phyloP scores from a whole-genome alignment of 2,329 filamentous ascomycete genomes.

The Albifimbria verrucaria region DNA sequence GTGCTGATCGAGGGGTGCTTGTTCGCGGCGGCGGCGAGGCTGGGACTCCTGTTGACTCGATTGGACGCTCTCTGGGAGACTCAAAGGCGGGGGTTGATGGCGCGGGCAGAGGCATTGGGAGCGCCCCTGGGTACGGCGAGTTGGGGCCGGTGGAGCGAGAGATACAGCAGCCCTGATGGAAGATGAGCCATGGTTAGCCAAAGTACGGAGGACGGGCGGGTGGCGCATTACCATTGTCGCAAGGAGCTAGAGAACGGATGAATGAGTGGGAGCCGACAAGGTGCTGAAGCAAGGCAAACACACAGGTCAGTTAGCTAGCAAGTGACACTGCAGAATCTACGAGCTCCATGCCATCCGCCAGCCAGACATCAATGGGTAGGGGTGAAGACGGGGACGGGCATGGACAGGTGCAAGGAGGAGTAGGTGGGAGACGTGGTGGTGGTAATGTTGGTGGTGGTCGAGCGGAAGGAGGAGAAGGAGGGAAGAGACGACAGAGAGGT shows the following conservation, averaged over 20 bases:
- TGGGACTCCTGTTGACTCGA: slow-evolving; percentile 15
- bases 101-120: slow-evolving; percentile 48
- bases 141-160: slow-evolving; percentile 50
- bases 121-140: slow-evolving; percentile 51
- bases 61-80: slow-evolving; percentile 25
- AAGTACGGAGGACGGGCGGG: background rate
- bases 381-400: too few species aligned
- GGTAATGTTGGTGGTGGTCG: too few species aligned
- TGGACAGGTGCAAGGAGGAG: too few species aligned
- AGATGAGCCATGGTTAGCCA: slow-evolving; percentile 13
- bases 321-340: too few species aligned
- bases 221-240: slow-evolving; percentile 2
- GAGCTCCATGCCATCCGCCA: too few species aligned
- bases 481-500: too few species aligned
- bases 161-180: slow-evolving; percentile 54
- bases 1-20: slow-evolving; percentile 54
- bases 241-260: background rate
- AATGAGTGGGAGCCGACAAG: background rate
- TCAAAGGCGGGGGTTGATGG: slow-evolving; percentile 45
- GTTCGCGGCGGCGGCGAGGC: slow-evolving; percentile 31
- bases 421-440: too few species aligned
- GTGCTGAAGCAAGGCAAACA: too few species aligned
- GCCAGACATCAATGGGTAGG: too few species aligned
- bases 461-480: too few species aligned
- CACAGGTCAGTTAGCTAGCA: too few species aligned